Conservation (phyloP, 2,329 filamentous ascomycete species). For the Dactylellina drechsleri region DNA sequence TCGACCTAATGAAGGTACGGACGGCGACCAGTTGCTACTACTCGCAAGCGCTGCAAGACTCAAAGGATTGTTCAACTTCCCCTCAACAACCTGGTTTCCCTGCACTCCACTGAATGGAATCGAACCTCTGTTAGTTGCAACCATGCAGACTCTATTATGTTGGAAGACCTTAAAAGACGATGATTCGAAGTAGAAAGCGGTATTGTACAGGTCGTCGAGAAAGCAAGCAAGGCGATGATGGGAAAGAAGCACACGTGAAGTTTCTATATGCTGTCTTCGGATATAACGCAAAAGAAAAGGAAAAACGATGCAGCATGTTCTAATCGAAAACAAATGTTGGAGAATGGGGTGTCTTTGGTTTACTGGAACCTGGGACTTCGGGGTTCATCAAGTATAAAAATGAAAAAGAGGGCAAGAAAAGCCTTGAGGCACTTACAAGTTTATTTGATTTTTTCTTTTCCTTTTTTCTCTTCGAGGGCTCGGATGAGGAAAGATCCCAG, state of each 20-base stretch:
- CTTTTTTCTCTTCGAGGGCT: conserved; percentile 49
- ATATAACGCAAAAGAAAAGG: conserved; percentile 52
- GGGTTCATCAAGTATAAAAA: conserved; percentile 54
- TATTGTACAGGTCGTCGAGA: conserved; percentile 36
- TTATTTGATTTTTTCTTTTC: conserved; percentile 48
- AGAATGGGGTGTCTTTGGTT: conserved; percentile 51
- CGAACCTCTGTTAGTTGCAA: conserved; percentile 54
- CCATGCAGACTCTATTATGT: conserved; percentile 52
- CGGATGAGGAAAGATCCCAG: conserved; percentile 54
- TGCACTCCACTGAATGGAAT: conserved; percentile 54
- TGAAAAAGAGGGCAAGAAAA: conserved; percentile 55
- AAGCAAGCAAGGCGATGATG: conserved; percentile 31
- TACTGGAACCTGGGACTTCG: conserved; percentile 44
- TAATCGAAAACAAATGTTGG: conserved; percentile 50
- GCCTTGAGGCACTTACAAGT: conserved; percentile 52
- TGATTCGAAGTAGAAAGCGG: conserved; percentile 16
- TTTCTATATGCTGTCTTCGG: conserved; percentile 49
- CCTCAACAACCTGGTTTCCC: conserved; percentile 48
- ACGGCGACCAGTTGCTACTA: conserved; percentile 50
- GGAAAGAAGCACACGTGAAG: conserved; percentile 37
- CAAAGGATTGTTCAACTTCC: conserved; percentile 54
- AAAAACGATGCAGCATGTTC: conserved; percentile 53
- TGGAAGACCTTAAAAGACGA: conserved; percentile 33
- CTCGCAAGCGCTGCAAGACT: conserved; percentile 47
- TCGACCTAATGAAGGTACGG: conserved; percentile 45